Evolutionary conservation across 768 basidiomycete genomes (phyloP).

Genomic region (Phaffia tasmanica): DNA sequence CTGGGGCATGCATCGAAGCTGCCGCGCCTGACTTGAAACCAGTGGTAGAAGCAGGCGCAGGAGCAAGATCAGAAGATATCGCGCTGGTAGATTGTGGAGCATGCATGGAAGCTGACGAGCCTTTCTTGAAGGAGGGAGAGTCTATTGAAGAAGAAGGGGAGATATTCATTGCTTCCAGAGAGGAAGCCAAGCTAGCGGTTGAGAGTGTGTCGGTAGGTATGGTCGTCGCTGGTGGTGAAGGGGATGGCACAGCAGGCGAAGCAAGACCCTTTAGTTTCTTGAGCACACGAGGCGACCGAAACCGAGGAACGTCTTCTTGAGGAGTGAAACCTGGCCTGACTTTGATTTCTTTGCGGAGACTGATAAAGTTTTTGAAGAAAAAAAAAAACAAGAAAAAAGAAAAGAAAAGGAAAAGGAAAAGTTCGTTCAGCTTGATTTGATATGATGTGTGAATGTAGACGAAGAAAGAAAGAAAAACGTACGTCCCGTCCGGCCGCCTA

Average conservation of each 20-base stretch:
- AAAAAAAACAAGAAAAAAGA: conserved; percentile 2
- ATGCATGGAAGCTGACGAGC: no score
- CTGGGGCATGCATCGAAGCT: no score
- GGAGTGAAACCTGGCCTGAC: conserved; percentile 89
- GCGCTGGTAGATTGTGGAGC: no score
- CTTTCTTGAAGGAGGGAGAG: not conserved
- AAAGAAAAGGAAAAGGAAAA: not conserved
- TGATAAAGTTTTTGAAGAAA: conserved; percentile 34
- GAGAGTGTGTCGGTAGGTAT: not conserved
- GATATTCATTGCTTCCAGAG: not conserved
- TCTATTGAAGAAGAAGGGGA: not conserved
- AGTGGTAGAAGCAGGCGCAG: no score
- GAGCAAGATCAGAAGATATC: no score
- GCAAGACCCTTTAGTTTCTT: conserved; percentile 1
- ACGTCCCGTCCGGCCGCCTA: conserved; percentile 73
- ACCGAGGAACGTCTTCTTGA: conserved; percentile 82
- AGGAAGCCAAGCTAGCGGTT: not conserved
- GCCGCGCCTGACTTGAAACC: no score
- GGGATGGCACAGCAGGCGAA: not conserved
- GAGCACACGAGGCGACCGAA: conserved; percentile 54
- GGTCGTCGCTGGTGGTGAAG: not conserved
- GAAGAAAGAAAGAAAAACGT: conserved; percentile 35
- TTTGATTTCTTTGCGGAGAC: conserved; percentile 75
- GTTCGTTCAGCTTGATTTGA: no score
- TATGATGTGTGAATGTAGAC: no score